Percentiles rank a stretch among this genome's conserved stretches.
Evolutionary conservation across 768 basidiomycete species (phyloP).

Genomic region (Serendipita sp.): DNA sequence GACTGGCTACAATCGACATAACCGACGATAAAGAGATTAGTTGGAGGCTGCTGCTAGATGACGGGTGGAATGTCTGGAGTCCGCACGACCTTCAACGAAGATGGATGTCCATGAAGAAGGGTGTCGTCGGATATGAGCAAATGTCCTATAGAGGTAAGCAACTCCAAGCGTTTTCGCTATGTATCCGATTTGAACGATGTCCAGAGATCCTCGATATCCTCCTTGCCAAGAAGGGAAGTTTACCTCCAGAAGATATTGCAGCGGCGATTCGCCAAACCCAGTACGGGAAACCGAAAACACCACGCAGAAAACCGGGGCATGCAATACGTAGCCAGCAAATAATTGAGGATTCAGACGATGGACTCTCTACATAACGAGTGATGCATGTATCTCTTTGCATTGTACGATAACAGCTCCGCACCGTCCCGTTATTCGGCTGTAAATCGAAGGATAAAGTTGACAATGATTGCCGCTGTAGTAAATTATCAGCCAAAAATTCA

Average conservation of each 20-base stretch:
- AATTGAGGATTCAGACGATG: not conserved
- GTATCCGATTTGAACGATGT: no score
- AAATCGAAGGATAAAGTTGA: constrained; percentile 77
- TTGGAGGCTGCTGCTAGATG: constrained; percentile 63
- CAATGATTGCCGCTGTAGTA: constrained; percentile 57
- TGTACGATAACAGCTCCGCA: not conserved
- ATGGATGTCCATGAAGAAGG: constrained; percentile 61
- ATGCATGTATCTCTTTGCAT: not conserved
- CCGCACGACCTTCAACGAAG: constrained; percentile 63
- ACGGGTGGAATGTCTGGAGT: constrained; percentile 74
- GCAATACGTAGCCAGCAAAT: not conserved
- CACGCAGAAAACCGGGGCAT: not conserved
- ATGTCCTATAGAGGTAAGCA: constrained; percentile 68
- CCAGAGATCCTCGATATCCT: constrained; percentile 77
- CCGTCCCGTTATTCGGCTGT: constrained; percentile 20
- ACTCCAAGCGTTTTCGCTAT: constrained; percentile 3
- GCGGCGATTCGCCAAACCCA: not conserved
- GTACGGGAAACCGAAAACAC: not conserved
- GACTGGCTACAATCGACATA: constrained; percentile 59
- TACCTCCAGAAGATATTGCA: constrained; percentile 21
- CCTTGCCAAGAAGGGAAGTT: constrained; percentile 52
- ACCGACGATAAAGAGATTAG: constrained; percentile 71
- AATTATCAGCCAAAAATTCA: no score
- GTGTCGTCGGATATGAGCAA: constrained; percentile 61
- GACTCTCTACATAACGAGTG: no score